Conservation (phyloP, 345 rosid genomes). For the Salix exigua region DNA sequence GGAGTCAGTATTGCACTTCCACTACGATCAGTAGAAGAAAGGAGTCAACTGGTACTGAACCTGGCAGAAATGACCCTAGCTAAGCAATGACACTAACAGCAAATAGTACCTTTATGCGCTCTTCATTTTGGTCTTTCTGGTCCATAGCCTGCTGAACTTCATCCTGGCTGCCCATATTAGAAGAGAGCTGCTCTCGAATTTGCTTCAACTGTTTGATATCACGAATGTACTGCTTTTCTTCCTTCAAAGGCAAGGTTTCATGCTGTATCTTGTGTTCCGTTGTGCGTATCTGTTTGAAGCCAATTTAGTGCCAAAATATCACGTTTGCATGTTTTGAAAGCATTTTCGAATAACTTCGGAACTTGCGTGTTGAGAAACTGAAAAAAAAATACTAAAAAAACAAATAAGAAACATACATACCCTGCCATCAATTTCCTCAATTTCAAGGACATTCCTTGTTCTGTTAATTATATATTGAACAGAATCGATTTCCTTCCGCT, state of each 20-base stretch:
- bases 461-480: constrained; percentile 47
- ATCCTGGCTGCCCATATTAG: constrained; percentile 51
- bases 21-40: no score
- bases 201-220: constrained; percentile 67
- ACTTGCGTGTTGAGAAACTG: neutral
- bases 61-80: no score
- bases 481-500: constrained; percentile 66
- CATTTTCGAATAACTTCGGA: neutral
- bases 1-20: no score
- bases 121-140: constrained; percentile 60
- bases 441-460: constrained; percentile 44
- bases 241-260: constrained; percentile 62
- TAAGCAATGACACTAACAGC: neutral
- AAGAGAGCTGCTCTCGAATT: constrained; percentile 49
- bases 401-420: constrained; percentile 31
- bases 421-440: constrained; percentile 59
- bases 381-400: neutral
- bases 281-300: constrained; percentile 48
- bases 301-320: constrained; percentile 5
- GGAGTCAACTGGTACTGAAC: no score
- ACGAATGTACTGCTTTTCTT: constrained; percentile 67
- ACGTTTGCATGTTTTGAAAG: constrained; percentile 6
- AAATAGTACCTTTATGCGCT: constrained; percentile 64
- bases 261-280: constrained; percentile 71
- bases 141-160: constrained; percentile 60